phyloP scores from a whole-genome alignment of 805 yeast genomes.

The Hanseniaspora lachancei region DNA sequence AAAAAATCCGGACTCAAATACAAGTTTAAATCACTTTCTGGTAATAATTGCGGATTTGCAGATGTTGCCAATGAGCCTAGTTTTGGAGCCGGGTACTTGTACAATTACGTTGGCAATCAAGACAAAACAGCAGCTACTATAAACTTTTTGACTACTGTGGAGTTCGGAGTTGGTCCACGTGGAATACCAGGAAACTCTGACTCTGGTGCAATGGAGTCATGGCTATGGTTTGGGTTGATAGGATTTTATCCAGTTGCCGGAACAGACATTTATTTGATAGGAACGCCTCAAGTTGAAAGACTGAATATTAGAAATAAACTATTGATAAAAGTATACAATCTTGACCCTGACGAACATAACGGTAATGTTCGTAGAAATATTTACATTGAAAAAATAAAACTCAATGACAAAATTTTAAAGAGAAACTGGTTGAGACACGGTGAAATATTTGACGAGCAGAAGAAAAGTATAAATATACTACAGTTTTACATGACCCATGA shows the following conservation, averaged over 20 bases:
- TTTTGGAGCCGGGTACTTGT: slow-evolving; percentile 27
- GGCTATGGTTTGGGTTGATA: slow-evolving; percentile 27
- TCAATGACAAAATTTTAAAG: slow-evolving; percentile 23
- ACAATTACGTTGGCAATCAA: slow-evolving; percentile 25
- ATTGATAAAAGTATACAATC: slow-evolving; percentile 21
- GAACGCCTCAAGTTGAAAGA: slow-evolving; percentile 25
- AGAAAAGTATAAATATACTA: slow-evolving; percentile 9
- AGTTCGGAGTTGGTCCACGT: slow-evolving; percentile 21
- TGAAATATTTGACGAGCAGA: slow-evolving; percentile 25
- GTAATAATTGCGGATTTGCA: slow-evolving; percentile 17
- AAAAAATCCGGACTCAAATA: too few species aligned
- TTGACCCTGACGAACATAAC: slow-evolving; percentile 13
- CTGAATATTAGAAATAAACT: slow-evolving; percentile 21
- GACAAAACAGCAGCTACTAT: slow-evolving; percentile 25
- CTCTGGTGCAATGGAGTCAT: slow-evolving; percentile 31
- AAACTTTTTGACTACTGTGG: slow-evolving; percentile 23
- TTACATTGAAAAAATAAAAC: slow-evolving; percentile 24
- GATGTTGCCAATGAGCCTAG: slow-evolving; percentile 31
- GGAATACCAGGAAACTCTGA: slow-evolving; percentile 31
- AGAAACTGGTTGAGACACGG: slow-evolving; percentile 28
- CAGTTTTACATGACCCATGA: slow-evolving; percentile 16
- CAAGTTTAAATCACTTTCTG: neutral
- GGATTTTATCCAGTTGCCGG: slow-evolving; percentile 30
- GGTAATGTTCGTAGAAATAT: slow-evolving; percentile 15
- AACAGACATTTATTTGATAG: slow-evolving; percentile 26